Conservation (phyloP, 148 eudicot genomes). For the Drosera capensis region DNA sequence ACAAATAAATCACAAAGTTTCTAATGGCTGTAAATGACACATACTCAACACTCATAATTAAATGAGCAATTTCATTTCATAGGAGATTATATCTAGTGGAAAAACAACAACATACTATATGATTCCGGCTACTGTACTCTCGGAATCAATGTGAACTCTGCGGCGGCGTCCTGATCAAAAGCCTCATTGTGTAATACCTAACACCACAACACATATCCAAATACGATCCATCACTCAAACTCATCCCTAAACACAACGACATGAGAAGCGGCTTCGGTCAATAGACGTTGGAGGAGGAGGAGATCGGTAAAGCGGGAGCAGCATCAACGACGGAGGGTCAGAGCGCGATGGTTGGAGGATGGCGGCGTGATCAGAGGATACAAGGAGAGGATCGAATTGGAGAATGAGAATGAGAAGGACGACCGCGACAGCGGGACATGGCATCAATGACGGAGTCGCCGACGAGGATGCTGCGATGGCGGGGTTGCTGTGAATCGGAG, state of each 20-base stretch:
- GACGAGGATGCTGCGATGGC: too few relatives aligned
- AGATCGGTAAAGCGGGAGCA: slow-evolving; percentile 49
- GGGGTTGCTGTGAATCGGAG: too few relatives aligned
- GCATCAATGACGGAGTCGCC: too few relatives aligned
- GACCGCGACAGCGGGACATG: slow-evolving; percentile 15
- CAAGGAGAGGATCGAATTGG: slow-evolving; percentile 7
- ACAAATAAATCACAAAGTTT: too few relatives aligned
- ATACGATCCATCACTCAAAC: neutral
- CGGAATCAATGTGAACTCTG: slow-evolving; percentile 87
- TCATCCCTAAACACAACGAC: slow-evolving; percentile 44
- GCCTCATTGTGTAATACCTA: slow-evolving; percentile 74
- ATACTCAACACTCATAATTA: too few relatives aligned
- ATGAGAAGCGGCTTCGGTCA: slow-evolving; percentile 11
- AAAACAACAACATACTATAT: too few relatives aligned
- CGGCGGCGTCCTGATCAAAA: slow-evolving; percentile 84
- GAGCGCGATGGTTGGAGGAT: slow-evolving; percentile 10
- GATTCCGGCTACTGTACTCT: slow-evolving; percentile 98
- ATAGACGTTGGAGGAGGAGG: slow-evolving; percentile 15
- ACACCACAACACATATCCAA: neutral
- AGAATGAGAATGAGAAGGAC: slow-evolving; percentile 5
- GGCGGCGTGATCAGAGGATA: neutral
- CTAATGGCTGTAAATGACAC: too few relatives aligned
- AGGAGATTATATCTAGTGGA: too few relatives aligned
- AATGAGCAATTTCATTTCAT: too few relatives aligned
- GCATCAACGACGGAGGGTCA: slow-evolving; percentile 18